Evolutionary conservation across 2,329 filamentous ascomycete genomes (phyloP), one percentile per base, ranked within the genome.

Genomic region (Westerdykella ornata): DNA sequence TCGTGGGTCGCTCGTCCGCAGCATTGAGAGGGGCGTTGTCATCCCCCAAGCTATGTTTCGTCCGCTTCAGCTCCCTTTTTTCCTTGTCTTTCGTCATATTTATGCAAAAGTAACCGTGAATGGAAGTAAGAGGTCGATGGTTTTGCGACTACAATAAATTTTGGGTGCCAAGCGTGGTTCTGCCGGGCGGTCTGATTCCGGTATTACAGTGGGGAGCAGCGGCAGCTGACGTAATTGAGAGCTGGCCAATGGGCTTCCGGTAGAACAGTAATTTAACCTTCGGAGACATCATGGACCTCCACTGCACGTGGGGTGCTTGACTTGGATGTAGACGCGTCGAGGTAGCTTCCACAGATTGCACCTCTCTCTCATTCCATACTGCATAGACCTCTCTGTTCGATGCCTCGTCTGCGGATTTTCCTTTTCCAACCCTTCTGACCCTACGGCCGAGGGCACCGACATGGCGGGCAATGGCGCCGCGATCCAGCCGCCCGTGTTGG

Each of bases 401-500:
- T 26, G 22, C 22, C 22, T 4, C 22, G 4, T 3, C 31, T 8
- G 11, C 31, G 14, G 31, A 7, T 18, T 6, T 3, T 5, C 4
- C 9, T 33, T 33, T 33, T 6, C 5, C 11, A 9, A 9, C 8
- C 8, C 14, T 11, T 8, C 22, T 9, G 22, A 26, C 8, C 8
- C 22, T 7, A 18, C 34, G 15, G 12, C 14, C n/a, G 11, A 17
- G 15, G 13, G 17, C 37, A 12, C 35, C 37, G 28, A 38, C 36
- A 45, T 17, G 35, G 68, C 69, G 65, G 63, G 60, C 36, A 62
- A 68, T 12, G 59, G 63, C 38, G 42, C 58, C 22, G 46, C 56
- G 29, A 51, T 44, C 26, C 44, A 47, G 35, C 58, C 52, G 43
- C 59, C 62, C 31, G 53, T 53, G 26, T 51, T 70, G 20, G 57